These are phyloP conservation scores for Aspergillus clavatus DNA, from an alignment of 2,329 filamentous ascomycete genomes.

Conservation along the genomic window DNA sequence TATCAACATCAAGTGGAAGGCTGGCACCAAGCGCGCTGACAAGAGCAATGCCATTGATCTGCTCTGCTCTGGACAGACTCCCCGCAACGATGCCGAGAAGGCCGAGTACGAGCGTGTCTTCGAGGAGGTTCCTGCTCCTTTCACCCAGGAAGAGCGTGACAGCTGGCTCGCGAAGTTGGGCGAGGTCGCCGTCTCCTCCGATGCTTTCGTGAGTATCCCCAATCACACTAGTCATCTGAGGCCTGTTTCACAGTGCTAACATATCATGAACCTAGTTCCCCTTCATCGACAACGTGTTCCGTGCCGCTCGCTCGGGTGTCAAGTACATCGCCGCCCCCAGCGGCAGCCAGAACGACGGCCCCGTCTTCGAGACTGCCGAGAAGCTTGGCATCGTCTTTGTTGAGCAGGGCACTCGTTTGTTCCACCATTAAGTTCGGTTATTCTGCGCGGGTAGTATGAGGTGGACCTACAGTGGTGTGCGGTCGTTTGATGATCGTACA, in stretches of 20 bases:
- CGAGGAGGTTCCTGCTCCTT: conserved; percentile 77
- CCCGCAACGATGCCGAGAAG: conserved; percentile 75
- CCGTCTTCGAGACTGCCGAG: conserved; percentile 73
- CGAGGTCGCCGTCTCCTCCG: conserved; percentile 78
- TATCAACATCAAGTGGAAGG: conserved; percentile 89
- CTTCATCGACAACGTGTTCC: conserved; percentile 97
- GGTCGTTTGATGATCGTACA: conserved; percentile 10
- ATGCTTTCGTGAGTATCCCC: conserved; percentile 76
- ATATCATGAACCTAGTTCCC: conserved; percentile 60
- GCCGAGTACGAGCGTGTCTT: conserved; percentile 85
- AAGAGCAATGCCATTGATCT: conserved; percentile 98
- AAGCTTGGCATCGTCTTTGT: conserved; percentile 90
- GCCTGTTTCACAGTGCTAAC: not conserved
- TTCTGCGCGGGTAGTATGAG: not conserved
- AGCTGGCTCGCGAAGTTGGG: conserved; percentile 77
- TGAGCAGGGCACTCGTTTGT: conserved; percentile 87
- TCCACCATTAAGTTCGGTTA: conserved; percentile 69
- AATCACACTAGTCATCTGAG: not conserved
- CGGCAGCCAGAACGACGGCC: conserved; percentile 57
- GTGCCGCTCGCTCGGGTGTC: conserved; percentile 77
- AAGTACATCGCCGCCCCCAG: conserved; percentile 95
- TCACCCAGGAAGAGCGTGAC: conserved; percentile 77
- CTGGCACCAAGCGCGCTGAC: conserved; percentile 90
- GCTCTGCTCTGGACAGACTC: conserved; percentile 84
- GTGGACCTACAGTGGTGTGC: conserved; percentile 2